These are phyloP conservation scores for Picochlorum costavermella DNA, from an alignment of 139 green algal genomes.

Conservation along the genomic window DNA sequence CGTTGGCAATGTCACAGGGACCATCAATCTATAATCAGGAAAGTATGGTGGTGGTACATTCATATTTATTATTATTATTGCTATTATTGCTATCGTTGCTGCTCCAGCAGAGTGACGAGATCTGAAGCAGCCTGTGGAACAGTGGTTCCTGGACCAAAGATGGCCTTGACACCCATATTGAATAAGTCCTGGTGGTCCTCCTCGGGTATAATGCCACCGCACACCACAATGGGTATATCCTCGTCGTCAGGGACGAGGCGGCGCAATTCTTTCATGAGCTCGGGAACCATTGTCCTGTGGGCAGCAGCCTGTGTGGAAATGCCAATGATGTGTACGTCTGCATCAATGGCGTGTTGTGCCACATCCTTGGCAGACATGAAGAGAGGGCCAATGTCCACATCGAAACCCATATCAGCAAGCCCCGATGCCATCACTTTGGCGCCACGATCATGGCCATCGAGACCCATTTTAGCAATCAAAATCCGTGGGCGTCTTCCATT, in stretches of 20 bases:
- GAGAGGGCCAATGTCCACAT: slow-evolving; percentile 63
- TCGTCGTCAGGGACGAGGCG: slow-evolving; percentile 2
- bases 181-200: slow-evolving; percentile 20
- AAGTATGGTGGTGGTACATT: neutral
- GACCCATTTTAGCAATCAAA: slow-evolving; percentile 57
- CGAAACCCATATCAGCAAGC: slow-evolving; percentile 60
- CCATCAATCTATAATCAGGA: neutral
- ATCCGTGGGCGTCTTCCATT: slow-evolving; percentile 51
- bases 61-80: too few species aligned
- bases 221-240: slow-evolving; percentile 43
- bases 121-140: slow-evolving; percentile 44
- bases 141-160: slow-evolving; percentile 58
- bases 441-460: slow-evolving; percentile 59
- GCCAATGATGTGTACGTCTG: slow-evolving; percentile 61
- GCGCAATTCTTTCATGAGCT: slow-evolving; percentile 40
- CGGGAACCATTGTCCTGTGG: slow-evolving; percentile 47
- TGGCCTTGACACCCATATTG: slow-evolving; percentile 37
- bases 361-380: slow-evolving; percentile 61
- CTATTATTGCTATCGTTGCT: neutral
- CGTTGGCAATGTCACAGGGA: neutral
- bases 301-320: slow-evolving; percentile 41
- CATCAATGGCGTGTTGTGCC: slow-evolving; percentile 51
- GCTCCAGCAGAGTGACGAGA: slow-evolving; percentile 24
- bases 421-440: slow-evolving; percentile 53
- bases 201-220: slow-evolving; percentile 54